Evolutionary conservation across 169 alveolate species (phyloP), one percentile per base, ranked within the genome.

Genomic region (Plasmodium inui): DNA sequence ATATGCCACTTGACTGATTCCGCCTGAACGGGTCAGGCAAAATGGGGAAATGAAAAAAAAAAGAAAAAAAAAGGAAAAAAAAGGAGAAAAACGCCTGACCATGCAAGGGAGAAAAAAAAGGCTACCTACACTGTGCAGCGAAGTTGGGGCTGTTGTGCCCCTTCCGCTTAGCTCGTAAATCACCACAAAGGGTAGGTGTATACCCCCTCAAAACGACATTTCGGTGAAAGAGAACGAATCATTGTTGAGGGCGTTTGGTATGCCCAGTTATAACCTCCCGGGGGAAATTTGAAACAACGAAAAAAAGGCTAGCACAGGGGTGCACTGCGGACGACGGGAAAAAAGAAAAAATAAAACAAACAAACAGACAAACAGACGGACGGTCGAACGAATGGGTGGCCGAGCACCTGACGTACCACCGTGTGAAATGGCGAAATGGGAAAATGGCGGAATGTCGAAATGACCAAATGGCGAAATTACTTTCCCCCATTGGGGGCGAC

Each of bases 21-120:
- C 34, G 76, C 76, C 76, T 67, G 76, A 67, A 67, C 76, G 34
- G 76, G 34, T 67, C 76, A 67, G 76, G n/a, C 12, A 67, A 19
- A 67, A n/a, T 67, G 76, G 76, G 34, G 1, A 3, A 57, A 57
- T 14, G 17, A 57, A 57, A 57, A 57, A 57, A 57, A n/a, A n/a
- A n/a, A n/a, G n/a, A n/a, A 8, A 44, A 57, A 57, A 57, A 67
- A 67, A 19, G 1, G 76, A 67, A 57, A 57, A 57, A 57, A 57
- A 57, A 17, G 30, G 30, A 17, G 17, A 57, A 57, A 57, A 57
- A 57, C 30, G 14, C 22, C 73, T 44, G 53, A 44, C 53, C 53
- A 44, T 44, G 53, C 17, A 7, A 9, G 17, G 53, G 53, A 44
- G 53, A 8, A 44, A 57, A 57, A 57, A 67, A 67, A 19, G 1